Conservation (phyloP, 2,329 filamentous ascomycete species). For the Monosporascus ibericus region DNA sequence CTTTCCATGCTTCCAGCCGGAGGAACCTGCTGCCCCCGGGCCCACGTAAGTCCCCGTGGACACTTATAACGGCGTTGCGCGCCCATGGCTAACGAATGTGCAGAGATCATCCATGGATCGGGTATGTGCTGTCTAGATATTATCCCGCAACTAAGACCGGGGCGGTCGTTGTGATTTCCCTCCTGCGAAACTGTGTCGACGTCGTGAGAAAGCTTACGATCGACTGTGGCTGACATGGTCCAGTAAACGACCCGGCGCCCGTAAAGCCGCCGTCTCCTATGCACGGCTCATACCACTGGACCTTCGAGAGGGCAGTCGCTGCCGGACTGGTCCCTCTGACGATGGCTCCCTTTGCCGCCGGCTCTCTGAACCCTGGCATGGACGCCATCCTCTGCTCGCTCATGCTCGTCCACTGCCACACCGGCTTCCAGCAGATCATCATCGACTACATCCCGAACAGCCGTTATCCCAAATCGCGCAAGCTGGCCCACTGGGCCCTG, state of each 20-base stretch:
- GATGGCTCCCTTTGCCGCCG: conserved; percentile 85
- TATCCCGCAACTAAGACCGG: not conserved
- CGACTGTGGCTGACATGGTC: conserved; percentile 13
- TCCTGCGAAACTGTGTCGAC: not conserved
- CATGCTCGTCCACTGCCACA: conserved; percentile 87
- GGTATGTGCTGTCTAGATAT: conserved; percentile 43
- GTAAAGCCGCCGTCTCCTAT: conserved; percentile 66
- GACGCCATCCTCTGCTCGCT: conserved; percentile 81
- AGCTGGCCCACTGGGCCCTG: conserved; percentile 68
- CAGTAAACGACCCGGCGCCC: conserved; percentile 80
- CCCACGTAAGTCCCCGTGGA: conserved; percentile 60
- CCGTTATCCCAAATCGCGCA: conserved; percentile 62
- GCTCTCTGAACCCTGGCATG: conserved; percentile 80
- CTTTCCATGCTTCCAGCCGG: conserved; percentile 80
- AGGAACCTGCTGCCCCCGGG: conserved; percentile 73
- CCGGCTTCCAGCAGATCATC: conserved; percentile 87
- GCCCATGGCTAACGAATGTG: conserved; percentile 36
- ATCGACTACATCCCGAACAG: conserved; percentile 83
- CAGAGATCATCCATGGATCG: conserved; percentile 70
- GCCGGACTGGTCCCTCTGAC: conserved; percentile 79
- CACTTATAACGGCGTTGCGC: not conserved
- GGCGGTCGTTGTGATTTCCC: not conserved
- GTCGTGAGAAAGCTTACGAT: conserved; percentile 1
- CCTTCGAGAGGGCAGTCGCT: conserved; percentile 82
- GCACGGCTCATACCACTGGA: conserved; percentile 98